Base-by-base conservation (phyloP, 2,329 filamentous ascomycete genomes). In the Fusarium nanum region DNA sequence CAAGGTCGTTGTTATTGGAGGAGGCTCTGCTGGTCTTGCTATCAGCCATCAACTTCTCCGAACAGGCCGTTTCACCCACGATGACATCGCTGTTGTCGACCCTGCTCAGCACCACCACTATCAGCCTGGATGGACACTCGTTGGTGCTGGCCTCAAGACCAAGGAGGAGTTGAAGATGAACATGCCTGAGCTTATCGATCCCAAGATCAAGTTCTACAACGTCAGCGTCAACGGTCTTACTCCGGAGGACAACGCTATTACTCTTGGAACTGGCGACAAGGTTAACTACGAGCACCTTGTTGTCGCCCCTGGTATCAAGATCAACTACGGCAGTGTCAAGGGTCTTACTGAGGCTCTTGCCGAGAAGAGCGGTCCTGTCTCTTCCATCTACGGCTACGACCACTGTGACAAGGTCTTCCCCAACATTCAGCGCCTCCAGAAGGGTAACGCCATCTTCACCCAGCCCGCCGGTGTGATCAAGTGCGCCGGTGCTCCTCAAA, bases 101-200 rank as follows among this genome's bases (percentile, higher is more conserved):
- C 89, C 89, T 0, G 84, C 89, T 1, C 76, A 80, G 68, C 89
- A 84, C 83, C 89, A 92, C 75, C 84, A 92, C 79, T 92, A 91
- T 76, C 89, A 92, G 77, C 88, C 89, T 2, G 89, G 89, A 56
- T 92, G 89, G 89, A 92, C 90, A 3, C 82, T 92, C 2, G 89
- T 91, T 4, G 89, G 89, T 45, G 89, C 87, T 41, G 89, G 89
- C 6, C 82, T 92, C 41, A 91, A 91, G 78, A 84, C 81, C 48
- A 89, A 88, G 75, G 81, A 89, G 67, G 84, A 89, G 25, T 78
- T 91, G 59, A 83, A 84, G 48, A 78, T 80, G 59, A 85, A 85
- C 2, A 75, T 91, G 41, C 72, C 80, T 7, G 79, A 79, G 49
- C 75, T 91, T 50, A 77, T 91, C 10, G 84, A 90, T 70, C 77